Base-by-base conservation (phyloP, 805 yeast genomes). In the Huiozyma naganishii region DNA sequence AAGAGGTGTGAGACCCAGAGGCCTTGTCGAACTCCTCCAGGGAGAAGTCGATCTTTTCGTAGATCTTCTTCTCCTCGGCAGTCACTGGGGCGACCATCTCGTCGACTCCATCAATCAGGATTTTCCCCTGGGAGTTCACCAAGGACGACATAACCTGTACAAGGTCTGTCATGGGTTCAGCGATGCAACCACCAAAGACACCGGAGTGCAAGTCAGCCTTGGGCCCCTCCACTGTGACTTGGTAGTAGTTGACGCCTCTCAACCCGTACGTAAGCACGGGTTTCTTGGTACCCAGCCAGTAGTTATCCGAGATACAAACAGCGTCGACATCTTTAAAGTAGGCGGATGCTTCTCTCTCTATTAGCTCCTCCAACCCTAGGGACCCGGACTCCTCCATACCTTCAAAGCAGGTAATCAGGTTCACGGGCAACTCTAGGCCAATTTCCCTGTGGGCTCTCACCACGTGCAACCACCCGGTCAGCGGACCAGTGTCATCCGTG, bases 351-450 rank as follows among this genome's bases (percentile, higher is more conserved):
- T 92, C 97, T 36, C 70, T 65, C 41, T 79, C 80, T 57, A 92
- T 83, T 57, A 92, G 75, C 32, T 70, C 79, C 53, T 90, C 98
- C 51, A 92, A 74, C 32, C 97, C 97, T 41, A 86, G 66, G 32
- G 96, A 87, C 27, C 99, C 99, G 50, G 89, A 80, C 69, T 92
- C 99, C 69, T 92, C 99, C 99, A 92, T 92, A 48, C 98, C 97
- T 69, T 92, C 99, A 58, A 92, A 92, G 66, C 96, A 87, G 62
- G 84, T 82, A 41, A 88, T 76, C 55, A 92, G 67, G 69, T 92
- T 92, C 49, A 92, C 97, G 13, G 99, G 99, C 46, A 92, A 73
- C 50, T 89, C 96, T 58, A 85, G 59, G 17, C 86, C 88, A 45
- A 86, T 74, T 53, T 79, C 83, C 45, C 74, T 79, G 68, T 92